Evolutionary conservation across 306 rosid species (phyloP), one percentile per base, ranked within the genome.

Genomic region (Spatholobus suberectus): DNA sequence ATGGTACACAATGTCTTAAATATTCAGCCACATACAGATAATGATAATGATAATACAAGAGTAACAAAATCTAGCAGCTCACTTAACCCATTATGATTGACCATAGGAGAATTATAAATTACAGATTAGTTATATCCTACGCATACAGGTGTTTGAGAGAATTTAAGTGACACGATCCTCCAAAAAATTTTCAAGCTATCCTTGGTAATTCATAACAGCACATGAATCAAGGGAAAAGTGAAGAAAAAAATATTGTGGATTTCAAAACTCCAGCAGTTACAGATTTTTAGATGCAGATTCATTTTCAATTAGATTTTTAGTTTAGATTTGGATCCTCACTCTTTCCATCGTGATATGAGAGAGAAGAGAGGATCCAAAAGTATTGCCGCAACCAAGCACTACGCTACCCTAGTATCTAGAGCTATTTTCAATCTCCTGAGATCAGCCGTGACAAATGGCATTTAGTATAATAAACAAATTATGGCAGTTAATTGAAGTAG

Each of bases 61-160:
- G 21, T 44, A 77, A 59, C 81, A 59, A n/a, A 73, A 86, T 70
- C 77, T 80, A 80, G 81, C 66, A 27, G n/a, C 68, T 78, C 81
- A 86, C 77, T 73, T 54, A 83, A 84, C 80, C 83, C 83, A 77
- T 69, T 75, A 79, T 78, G 78, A 88, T 91, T 90, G 87, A 84
- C 86, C 76, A 77, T 70, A 44, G 38, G 40, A 62, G 49, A 71
- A 65, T 77, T 61, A 55, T 84, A 68, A 38, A 65, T 46, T 55
- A 14, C 58, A 77, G 61, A 69, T 80, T 80, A 43, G 74, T 77
- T 61, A 61, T 73, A 67, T 68, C 67, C 75, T 46, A 26, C 49
- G 80, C 70, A 85, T 83, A 81, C 87, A 83, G 62, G 87, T 75
- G 78, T 77, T 37, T 20, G 81, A 54, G 76, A 73, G 76, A 76